Evolutionary conservation across 768 basidiomycete species (phyloP), one percentile per base, ranked within the genome.

Genomic region (Sporobolomyces roseus): DNA sequence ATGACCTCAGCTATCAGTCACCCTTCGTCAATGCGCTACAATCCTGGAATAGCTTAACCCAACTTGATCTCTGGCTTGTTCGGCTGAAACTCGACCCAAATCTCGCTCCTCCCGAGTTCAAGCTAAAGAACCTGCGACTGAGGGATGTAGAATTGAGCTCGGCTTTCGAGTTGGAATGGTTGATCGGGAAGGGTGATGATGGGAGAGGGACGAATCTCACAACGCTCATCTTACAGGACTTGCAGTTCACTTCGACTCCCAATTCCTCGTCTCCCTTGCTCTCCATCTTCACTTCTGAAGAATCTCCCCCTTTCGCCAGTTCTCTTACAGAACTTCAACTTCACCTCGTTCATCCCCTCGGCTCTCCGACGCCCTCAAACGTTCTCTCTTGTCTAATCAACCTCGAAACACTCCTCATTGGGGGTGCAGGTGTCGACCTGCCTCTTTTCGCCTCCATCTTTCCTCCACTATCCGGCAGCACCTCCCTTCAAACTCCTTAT

Each of bases 41-140:
- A 21, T 16, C 32, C 2, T 68, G 61, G 61, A n/a, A 19, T 14
- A n/a, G 2, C 38, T 55, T 68, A 25, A 52, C 61, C n/a, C 9
- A 27, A 4, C 61, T 68, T 49, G 61, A 68, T 38, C 43, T 68
- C 23, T 68, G 67, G 67, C 51, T 35, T 21, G 67, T 63, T 1
- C 33, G 19, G 9, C 49, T 68, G 61, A 56, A 29, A 17, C 43
- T 68, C 19, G 30, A 53, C 1, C 19, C 6, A 3, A 8, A 25
- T 32, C 9, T 13, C 14, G 33, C 32, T 19, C 25, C 9, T 1
- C 29, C 67, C 17, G 3, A 4, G 9, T 68, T 63, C 33, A 13
- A 25, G 1, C 54, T 68, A 7, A 35, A 41, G 29, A 19, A 3
- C 16, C 66, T 68, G 4, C 5, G 17, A 21, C 29, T 68, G 8